Percentiles rank a stretch among this genome's conserved stretches.
phyloP scores from a whole-genome alignment of 2,329 filamentous ascomycete genomes.

The Thelonectria olida region DNA sequence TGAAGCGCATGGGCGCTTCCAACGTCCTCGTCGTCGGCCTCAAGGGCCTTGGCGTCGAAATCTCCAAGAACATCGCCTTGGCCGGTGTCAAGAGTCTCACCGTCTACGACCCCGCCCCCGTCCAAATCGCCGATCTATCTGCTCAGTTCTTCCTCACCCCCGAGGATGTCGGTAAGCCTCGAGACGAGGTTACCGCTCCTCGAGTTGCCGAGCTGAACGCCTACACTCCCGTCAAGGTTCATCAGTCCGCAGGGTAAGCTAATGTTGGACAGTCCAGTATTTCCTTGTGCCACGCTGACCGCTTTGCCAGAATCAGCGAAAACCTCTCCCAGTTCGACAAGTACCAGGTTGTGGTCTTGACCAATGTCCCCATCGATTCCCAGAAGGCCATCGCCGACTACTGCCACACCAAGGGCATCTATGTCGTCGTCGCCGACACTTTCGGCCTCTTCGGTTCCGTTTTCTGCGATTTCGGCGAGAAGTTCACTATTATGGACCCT shows the following conservation, averaged over 20 bases:
- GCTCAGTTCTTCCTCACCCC: conserved; percentile 95
- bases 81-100: conserved; percentile 98
- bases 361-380: conserved; percentile 80
- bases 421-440: conserved; percentile 85
- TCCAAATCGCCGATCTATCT: conserved; percentile 87
- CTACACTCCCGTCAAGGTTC: conserved; percentile 90
- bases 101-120: conserved; percentile 87
- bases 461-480: conserved; percentile 96
- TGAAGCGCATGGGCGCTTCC: conserved; percentile 99
- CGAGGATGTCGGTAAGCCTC: conserved; percentile 90
- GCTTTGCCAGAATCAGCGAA: conserved; percentile 68
- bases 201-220: conserved; percentile 94
- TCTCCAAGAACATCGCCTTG: conserved; percentile 98
- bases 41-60: conserved; percentile 94
- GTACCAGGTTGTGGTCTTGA: conserved; percentile 93
- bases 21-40: conserved; percentile 92
- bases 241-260: conserved; percentile 64
- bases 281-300: conserved; percentile 33
- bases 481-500: conserved; percentile 89
- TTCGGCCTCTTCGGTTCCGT: conserved; percentile 95
- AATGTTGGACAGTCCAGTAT: conserved; percentile 11
- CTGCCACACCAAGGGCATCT: conserved; percentile 94
- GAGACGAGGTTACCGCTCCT: conserved; percentile 86
- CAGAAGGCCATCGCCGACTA: conserved; percentile 90
- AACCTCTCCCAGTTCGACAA: conserved; percentile 85